phyloP scores from a whole-genome alignment of 495 filamentous ascomycete genomes.

The Xylaria curta region DNA sequence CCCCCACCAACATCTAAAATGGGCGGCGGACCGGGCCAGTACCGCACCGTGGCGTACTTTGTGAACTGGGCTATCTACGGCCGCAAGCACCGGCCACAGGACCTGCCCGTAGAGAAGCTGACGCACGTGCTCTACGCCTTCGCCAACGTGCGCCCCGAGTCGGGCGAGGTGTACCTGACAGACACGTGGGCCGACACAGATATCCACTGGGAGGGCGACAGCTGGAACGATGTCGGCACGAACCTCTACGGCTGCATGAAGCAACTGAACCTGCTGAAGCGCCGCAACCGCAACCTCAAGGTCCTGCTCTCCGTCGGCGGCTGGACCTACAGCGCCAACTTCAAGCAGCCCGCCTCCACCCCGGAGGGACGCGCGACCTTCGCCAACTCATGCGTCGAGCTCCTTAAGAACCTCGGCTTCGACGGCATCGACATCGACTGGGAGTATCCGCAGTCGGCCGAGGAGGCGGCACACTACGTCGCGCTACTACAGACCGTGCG shows the following conservation, averaged over 20 bases:
- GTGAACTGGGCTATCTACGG: constrained; percentile 97
- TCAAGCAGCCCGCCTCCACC: constrained; percentile 73
- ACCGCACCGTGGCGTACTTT: constrained; percentile 80
- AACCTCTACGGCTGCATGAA: constrained; percentile 93
- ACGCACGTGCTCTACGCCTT: constrained; percentile 88
- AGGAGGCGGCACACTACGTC: constrained; percentile 78
- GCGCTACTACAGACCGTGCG: constrained; percentile 70
- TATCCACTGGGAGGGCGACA: constrained; percentile 88
- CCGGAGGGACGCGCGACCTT: constrained; percentile 68
- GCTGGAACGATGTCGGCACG: constrained; percentile 69
- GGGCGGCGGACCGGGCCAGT: constrained; percentile 56
- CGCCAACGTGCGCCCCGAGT: constrained; percentile 68
- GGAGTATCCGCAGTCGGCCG: constrained; percentile 48
- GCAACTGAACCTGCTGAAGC: constrained; percentile 92
- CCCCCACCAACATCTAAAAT: constrained; percentile 40
- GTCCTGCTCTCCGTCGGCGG: constrained; percentile 92
- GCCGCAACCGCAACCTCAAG: constrained; percentile 85
- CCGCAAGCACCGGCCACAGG: constrained; percentile 83
- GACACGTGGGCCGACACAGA: constrained; percentile 87
- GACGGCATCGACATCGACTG: constrained; percentile 47
- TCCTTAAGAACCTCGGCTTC: constrained; percentile 70
- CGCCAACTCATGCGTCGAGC: constrained; percentile 68
- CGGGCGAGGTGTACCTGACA: constrained; percentile 73
- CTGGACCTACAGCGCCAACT: constrained; percentile 94
- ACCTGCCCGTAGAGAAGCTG: constrained; percentile 84